Evolutionary conservation across 371 early-diverging fungal species (phyloP), one percentile per base, ranked within the genome.

Genomic region (Mortierella sp.): DNA sequence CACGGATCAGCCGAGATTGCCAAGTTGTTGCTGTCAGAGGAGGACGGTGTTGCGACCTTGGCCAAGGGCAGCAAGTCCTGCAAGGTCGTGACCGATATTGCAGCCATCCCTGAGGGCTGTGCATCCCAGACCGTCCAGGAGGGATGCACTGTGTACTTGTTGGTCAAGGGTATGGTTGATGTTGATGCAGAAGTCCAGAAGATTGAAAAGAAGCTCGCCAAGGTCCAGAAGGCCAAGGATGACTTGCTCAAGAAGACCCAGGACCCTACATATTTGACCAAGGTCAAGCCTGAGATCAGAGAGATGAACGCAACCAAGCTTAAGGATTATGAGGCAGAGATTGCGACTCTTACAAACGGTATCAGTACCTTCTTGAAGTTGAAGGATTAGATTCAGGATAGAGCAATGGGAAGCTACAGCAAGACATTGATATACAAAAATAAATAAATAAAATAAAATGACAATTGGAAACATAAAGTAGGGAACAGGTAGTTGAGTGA

Each of bases 91-190:
- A 73, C 91, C 24, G 77, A 84, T 15, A 67, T 76, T 9, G 69
- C 70, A 16, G 62, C 84, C 15, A 86, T 87, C 9, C 97, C 96
- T 47, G 90, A 87, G 9, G 95, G 96, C 52, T 94, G 95, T 65
- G 95, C 95, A 19, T 87, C 91, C 32, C 43, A 77, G 50, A 85
- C 91, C 11, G 69, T 94, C 57, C 84, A 81, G 55, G 92, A 92
- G 32, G 90, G 91, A 28, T 77, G 84, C 55, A 86, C 81, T 67
- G 89, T 93, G 8, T 86, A 87, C 67, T 75, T 96, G 65, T 87
- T 94, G 76, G 92, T 95, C 33, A 88, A 83, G 77, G 96, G 95
- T 13, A 83, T 84, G 67, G 91, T 95, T n/a, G 92, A 95, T 77
- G 89, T 96, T 69, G 92, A 91, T 69, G 89, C 87, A 38, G 96